Evolutionary conservation across 805 yeast genomes (phyloP).

Genomic region (Metschnikowia amazonensis): DNA sequence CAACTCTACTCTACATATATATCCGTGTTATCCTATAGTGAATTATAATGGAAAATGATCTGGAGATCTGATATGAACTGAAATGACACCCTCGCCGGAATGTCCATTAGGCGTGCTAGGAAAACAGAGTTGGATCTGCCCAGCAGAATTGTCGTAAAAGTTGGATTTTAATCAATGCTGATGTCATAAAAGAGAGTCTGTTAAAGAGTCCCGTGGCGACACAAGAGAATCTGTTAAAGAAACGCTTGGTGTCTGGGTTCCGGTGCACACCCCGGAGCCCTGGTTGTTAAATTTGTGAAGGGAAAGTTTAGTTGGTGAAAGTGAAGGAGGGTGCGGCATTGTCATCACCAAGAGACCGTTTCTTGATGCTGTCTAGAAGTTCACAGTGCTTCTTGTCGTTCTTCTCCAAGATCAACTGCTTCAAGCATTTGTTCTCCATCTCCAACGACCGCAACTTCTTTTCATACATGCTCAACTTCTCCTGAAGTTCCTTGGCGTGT

Average conservation of each 20-base stretch:
- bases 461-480: conserved; percentile 62
- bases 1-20: too few relatives aligned
- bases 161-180: conserved; percentile 34
- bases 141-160: conserved; percentile 25
- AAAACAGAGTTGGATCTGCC: conserved; percentile 24
- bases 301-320: neutral
- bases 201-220: conserved; percentile 1
- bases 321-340: neutral
- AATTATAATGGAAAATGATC: conserved; percentile 2
- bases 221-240: too few relatives aligned
- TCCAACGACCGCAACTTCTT: conserved; percentile 76
- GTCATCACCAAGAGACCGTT: conserved; percentile 19
- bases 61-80: conserved; percentile 11
- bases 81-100: conserved; percentile 14
- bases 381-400: conserved; percentile 39
- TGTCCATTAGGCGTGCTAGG: conserved; percentile 19
- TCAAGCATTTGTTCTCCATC: conserved; percentile 86
- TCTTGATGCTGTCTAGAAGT: conserved; percentile 27
- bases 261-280: too few relatives aligned
- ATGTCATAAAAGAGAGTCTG: conserved; percentile 6
- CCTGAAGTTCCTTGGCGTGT: conserved; percentile 67
- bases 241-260: too few relatives aligned
- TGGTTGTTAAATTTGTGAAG: too few relatives aligned
- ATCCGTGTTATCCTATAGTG: conserved; percentile 11
- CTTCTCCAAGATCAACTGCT: conserved; percentile 79